phyloP scores from a whole-genome alignment of 1,139 yeast genomes.

The Hemisphaericaspora xylofermentans region DNA sequence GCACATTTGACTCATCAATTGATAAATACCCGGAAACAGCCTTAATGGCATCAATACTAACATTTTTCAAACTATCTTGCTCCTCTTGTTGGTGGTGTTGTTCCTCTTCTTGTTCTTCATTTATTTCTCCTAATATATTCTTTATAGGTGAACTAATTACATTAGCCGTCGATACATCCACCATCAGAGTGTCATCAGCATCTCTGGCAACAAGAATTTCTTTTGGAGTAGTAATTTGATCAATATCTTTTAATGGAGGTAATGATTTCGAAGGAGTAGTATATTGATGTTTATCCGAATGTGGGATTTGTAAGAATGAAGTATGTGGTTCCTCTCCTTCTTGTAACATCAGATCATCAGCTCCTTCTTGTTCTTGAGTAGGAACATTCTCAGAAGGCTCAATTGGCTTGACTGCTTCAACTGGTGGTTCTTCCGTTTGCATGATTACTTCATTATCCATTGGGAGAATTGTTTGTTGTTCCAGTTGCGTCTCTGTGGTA shows the following conservation, averaged over 20 bases:
- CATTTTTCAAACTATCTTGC: not conserved
- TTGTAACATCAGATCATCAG: slow-evolving; percentile 11
- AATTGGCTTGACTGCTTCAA: not conserved
- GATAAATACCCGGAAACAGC: slow-evolving; percentile 31
- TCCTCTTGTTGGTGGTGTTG: not conserved
- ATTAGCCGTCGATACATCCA: slow-evolving; percentile 4
- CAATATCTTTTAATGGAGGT: slow-evolving; percentile 47
- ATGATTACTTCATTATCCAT: not conserved
- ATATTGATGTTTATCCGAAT: slow-evolving; percentile 19
- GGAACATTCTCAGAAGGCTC: not conserved
- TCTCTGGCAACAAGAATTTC: slow-evolving; percentile 44
- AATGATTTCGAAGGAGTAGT: slow-evolving; percentile 46
- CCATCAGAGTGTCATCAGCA: slow-evolving; percentile 6
- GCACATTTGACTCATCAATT: slow-evolving; percentile 15
- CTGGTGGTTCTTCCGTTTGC: not conserved
- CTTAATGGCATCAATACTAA: slow-evolving; percentile 10
- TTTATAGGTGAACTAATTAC: slow-evolving; percentile 24
- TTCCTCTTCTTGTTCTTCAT: too few relatives aligned
- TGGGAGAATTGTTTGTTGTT: slow-evolving; percentile 2
- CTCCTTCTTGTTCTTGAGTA: slow-evolving; percentile 6
- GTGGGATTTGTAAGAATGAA: slow-evolving; percentile 14
- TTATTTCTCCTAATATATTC: slow-evolving; percentile 3
- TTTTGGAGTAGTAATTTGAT: slow-evolving; percentile 43
- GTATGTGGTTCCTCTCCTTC: slow-evolving; percentile 17
- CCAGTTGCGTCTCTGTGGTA: not conserved